Evolutionary conservation across 306 rosid species (phyloP), one percentile per base, ranked within the genome.

Genomic region (Malus domestica): DNA sequence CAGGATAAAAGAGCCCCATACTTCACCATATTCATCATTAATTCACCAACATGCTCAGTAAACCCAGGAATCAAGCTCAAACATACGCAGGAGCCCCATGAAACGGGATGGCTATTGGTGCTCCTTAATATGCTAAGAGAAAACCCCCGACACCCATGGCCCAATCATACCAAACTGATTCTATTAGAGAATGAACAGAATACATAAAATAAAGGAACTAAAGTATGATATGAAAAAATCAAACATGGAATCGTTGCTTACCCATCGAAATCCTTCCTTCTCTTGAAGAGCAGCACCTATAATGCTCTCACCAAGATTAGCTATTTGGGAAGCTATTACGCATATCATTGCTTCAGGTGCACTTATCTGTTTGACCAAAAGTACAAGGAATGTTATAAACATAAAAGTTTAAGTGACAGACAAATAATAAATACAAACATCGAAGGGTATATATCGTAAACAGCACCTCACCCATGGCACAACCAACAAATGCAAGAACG

Each of bases 181-280:
- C 32, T 3, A 45, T 72, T 30, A 29, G 9, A 57, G 38, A 38
- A 27, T 4, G 10, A 57, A 32, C 63, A 27, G 46, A 9, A 59
- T 6, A 14, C 8, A 19, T 13, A 76, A 76, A 71, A 6, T 27
- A 15, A 57, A 42, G 62, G 25, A 66, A 3, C 8, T 2, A 12
- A 15, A 54, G 55, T 25, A 20, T 7, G 9, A 16, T 22, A 61
- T 10, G 35, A 55, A 42, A 12, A 45, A 75, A 67, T 25, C 8
- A 65, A 38, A 61, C 13, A 79, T 33, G 67, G 58, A 67, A 78
- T 15, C 49, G 60, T 63, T 35, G 67, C 93, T 11, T 88, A 96
- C 99, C 99, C 99, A 92, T 79, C 54, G 83, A 85, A 89, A 90
- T 82, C 99, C 99, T 80, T 92, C 93, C 89, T 92, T 96, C 68